These are phyloP conservation scores for Sugiyamaella lignohabitans DNA, from an alignment of 805 yeast genomes.

Conservation along the genomic window DNA sequence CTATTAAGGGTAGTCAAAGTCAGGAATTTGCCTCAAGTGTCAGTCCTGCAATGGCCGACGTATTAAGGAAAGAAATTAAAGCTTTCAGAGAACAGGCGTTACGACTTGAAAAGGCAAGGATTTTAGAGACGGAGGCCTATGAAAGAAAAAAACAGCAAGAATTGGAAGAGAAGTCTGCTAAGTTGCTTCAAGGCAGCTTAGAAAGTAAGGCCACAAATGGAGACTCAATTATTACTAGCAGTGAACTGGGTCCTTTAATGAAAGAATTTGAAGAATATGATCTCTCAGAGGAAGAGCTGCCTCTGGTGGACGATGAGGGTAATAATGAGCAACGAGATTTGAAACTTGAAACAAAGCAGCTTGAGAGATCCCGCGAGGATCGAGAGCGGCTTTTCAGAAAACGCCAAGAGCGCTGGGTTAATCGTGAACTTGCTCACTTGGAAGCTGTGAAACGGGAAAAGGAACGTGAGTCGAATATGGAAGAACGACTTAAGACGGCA, in stretches of 20 bases:
- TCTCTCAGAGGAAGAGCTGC: not conserved
- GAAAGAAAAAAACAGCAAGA: constrained; percentile 14
- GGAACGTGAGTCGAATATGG: constrained; percentile 12
- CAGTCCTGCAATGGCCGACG: constrained; percentile 5
- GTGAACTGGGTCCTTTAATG: constrained; percentile 2
- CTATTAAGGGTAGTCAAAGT: constrained; percentile 3
- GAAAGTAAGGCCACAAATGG: not conserved
- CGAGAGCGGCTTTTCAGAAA: constrained; percentile 17
- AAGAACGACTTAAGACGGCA: constrained; percentile 3
- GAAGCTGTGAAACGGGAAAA: constrained; percentile 21
- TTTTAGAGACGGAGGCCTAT: constrained; percentile 12
- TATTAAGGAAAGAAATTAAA: constrained; percentile 18
- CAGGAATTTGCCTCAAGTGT: constrained; percentile 9
- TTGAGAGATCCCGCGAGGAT: not conserved
- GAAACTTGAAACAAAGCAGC: not conserved
- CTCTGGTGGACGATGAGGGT: constrained; percentile 8
- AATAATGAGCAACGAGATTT: constrained; percentile 1
- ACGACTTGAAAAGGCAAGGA: constrained; percentile 12
- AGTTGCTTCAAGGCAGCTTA: constrained; percentile 1
- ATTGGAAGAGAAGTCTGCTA: constrained; percentile 11
- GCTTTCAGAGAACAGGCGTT: constrained; percentile 20
- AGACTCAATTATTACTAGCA: constrained; percentile 1
- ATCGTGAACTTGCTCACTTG: constrained; percentile 35
- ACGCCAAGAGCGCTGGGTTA: constrained; percentile 33
- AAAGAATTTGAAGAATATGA: constrained; percentile 3